Base-by-base conservation (phyloP, 83 land plant species). In the Isoetes engelmannii region DNA sequence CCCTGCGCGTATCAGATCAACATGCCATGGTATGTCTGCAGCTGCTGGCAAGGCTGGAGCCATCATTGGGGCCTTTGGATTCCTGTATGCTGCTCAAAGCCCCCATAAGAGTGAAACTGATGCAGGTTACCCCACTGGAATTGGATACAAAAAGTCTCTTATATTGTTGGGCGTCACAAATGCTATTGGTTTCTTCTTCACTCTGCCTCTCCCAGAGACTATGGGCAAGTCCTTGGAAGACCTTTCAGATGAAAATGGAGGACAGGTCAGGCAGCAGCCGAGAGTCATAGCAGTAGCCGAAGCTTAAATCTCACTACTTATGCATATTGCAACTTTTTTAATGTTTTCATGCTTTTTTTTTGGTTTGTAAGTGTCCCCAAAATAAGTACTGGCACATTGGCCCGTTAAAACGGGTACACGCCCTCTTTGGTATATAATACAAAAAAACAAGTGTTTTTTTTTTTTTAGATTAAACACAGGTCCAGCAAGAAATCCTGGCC, bases 51-150 rank as follows among this genome's bases (percentile, higher is more conserved):
- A 67, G 63, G 69, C 69, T 21, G 69, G 69, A 20, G 69, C 69
- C 67, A 57, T 67, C 19, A 57, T 67, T 17, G 69, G 69, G 15
- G 69, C 69, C 21, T 67, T 67, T n/a, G 69, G 69, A 45, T 67
- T 67, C 67, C 69, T 56, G 67, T 67, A 67, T 12, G 69, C 69
- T n/a, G n/a, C n/a, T n/a, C n/a, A n/a, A n/a, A n/a, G n/a, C n/a
- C n/a, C n/a, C n/a, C n/a, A n/a, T n/a, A n/a, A n/a, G n/a, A n/a
- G n/a, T n/a, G n/a, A n/a, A n/a, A 0, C 53, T 50, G 53, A 50
- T 8, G 13, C 8, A 53, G 54, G 67, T 43, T 67, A 67, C 69
- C 55, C 69, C 9, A 8, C 4, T 18, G 69, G 69, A 28, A 67
- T 67, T 13, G 69, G 69, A 28, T 48, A 48, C 69, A 67, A 67